These are phyloP conservation scores for Macaranga tanarius DNA, from an alignment of 441 rosid genomes.

Conservation along the genomic window DNA sequence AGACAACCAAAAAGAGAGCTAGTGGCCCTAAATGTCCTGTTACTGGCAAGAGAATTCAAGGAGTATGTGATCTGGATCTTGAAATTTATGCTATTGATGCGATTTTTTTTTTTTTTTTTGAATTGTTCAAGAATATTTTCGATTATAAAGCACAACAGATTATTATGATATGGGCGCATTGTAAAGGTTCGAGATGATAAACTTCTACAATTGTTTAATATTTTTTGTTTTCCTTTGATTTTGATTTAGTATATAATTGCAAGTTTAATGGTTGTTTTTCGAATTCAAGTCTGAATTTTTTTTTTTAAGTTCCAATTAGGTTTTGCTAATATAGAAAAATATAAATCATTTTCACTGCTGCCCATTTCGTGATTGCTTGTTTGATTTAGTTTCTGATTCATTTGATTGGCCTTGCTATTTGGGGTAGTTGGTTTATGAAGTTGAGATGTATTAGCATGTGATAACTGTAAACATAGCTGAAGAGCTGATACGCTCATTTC, in stretches of 20 bases:
- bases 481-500: neutral
- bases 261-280: no score
- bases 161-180: no score
- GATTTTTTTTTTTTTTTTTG: neutral
- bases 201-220: no score
- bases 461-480: neutral
- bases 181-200: no score
- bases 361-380: neutral
- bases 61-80: conserved; percentile 40
- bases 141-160: no score
- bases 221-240: no score
- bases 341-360: neutral
- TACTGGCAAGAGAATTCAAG: conserved; percentile 83
- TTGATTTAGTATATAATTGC: no score
- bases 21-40: conserved; percentile 86
- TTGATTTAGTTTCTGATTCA: neutral
- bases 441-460: neutral
- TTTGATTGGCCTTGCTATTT: neutral
- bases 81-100: neutral
- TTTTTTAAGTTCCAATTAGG: no score
- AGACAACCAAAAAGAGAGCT: conserved; percentile 85
- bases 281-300: no score
- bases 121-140: neutral
- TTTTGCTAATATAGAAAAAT: no score
- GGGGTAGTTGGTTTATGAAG: neutral